Conservation (phyloP, 768 basidiomycete genomes). For the Panus rudis region DNA sequence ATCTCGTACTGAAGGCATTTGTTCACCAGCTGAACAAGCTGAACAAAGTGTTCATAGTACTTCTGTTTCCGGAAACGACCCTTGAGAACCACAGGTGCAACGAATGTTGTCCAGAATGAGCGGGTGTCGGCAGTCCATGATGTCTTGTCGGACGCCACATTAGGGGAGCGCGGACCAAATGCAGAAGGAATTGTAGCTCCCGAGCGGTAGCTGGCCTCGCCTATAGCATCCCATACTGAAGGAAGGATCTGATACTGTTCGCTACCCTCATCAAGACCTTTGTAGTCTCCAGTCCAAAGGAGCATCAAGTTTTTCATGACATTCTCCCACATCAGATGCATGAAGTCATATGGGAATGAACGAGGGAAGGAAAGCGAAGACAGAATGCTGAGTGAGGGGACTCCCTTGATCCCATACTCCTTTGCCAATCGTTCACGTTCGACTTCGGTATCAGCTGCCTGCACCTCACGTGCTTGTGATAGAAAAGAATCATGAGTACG, state of each 20-base stretch:
- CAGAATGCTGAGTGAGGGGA: slow-evolving; percentile 25
- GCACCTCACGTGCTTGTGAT: slow-evolving; percentile 7
- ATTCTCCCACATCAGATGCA: slow-evolving; percentile 44
- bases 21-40: slow-evolving; percentile 31
- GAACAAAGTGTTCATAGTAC: slow-evolving; percentile 38
- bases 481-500: slow-evolving; percentile 14
- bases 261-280: slow-evolving; percentile 26
- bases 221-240: slow-evolving; percentile 37
- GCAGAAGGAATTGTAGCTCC: slow-evolving; percentile 32
- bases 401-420: slow-evolving; percentile 16
- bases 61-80: slow-evolving; percentile 22
- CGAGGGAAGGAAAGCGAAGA: slow-evolving; percentile 29
- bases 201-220: slow-evolving; percentile 22
- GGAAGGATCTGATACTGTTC: slow-evolving; percentile 23
- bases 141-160: slow-evolving; percentile 22
- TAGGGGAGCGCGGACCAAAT: slow-evolving; percentile 30
- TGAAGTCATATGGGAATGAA: slow-evolving; percentile 42
- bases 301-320: slow-evolving; percentile 31
- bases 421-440: slow-evolving; percentile 10
- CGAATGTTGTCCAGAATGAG: slow-evolving; percentile 33
- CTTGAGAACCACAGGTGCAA: slow-evolving; percentile 33
- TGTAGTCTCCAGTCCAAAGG: slow-evolving; percentile 35
- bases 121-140: slow-evolving; percentile 32
- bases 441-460: slow-evolving; percentile 3
- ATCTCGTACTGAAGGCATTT: slow-evolving; percentile 32